Evolutionary conservation across 2,329 filamentous ascomycete species (phyloP).

Genomic region (Clarireedia sp.): DNA sequence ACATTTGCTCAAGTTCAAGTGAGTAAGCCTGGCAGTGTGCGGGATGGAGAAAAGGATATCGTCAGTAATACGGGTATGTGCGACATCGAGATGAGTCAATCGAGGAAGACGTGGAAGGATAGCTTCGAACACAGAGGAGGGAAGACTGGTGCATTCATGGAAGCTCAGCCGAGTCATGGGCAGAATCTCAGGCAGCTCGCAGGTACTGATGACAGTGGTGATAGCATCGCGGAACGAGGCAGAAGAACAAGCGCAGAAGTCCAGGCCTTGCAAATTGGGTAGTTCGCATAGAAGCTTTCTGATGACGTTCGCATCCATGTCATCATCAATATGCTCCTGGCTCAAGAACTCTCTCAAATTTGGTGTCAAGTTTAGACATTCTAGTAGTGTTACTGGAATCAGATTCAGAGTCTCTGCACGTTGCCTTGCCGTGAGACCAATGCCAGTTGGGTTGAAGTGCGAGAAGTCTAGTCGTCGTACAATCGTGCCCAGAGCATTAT

Average conservation of each 20-base stretch:
- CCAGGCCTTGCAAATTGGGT: slow-evolving; percentile 56
- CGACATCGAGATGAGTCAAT: slow-evolving; percentile 72
- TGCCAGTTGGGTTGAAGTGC: slow-evolving; percentile 72
- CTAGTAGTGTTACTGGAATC: slow-evolving; percentile 62
- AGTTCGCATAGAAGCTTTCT: slow-evolving; percentile 63
- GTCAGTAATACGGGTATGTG: slow-evolving; percentile 69
- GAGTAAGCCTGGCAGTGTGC: slow-evolving; percentile 62
- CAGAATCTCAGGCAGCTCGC: slow-evolving; percentile 34
- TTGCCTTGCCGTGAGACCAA: slow-evolving; percentile 68
- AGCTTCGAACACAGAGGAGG: slow-evolving; percentile 57
- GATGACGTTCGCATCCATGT: slow-evolving; percentile 61
- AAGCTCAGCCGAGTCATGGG: slow-evolving; percentile 62
- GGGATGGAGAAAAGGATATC: slow-evolving; percentile 63
- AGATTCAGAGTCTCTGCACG: slow-evolving; percentile 68
- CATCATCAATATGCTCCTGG: slow-evolving; percentile 74
- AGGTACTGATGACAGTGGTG: slow-evolving; percentile 36
- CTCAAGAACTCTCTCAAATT: slow-evolving; percentile 70
- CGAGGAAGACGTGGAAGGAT: slow-evolving; percentile 62
- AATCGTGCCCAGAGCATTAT: slow-evolving; percentile 63
- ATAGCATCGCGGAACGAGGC: slow-evolving; percentile 59
- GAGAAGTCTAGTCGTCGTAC: slow-evolving; percentile 77
- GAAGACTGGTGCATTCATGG: slow-evolving; percentile 69
- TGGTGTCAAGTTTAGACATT: slow-evolving; percentile 64
- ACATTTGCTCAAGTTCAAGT: slow-evolving; percentile 73
- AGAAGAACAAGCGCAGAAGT: slow-evolving; percentile 72